These are phyloP conservation scores for Metarhizium brunneum DNA, from an alignment of 2,329 filamentous ascomycete species.

Conservation along the genomic window DNA sequence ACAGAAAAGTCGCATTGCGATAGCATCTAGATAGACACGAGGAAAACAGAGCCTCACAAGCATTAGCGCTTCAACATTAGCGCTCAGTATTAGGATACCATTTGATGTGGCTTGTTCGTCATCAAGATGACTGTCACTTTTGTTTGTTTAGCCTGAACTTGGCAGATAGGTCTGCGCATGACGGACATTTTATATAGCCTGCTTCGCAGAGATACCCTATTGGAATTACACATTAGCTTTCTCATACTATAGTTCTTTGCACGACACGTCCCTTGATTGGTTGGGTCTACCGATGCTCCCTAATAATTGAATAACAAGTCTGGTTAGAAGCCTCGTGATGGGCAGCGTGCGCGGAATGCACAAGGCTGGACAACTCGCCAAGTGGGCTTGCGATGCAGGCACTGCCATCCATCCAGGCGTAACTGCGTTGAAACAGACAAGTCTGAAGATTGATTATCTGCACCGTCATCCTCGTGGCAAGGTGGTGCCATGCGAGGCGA, in stretches of 20 bases:
- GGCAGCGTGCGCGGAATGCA: too few species aligned
- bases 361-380: too few species aligned
- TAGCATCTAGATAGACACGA: background rate
- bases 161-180: conserved; percentile 2
- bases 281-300: too few species aligned
- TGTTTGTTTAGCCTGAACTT: background rate
- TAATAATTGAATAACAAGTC: too few species aligned
- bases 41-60: background rate
- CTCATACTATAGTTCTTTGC: background rate
- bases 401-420: too few species aligned
- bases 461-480: too few species aligned
- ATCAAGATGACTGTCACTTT: conserved; percentile 1
- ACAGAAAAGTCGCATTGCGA: background rate
- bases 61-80: background rate
- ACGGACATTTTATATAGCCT: conserved; percentile 2
- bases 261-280: background rate
- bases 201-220: conserved; percentile 1
- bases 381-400: too few species aligned
- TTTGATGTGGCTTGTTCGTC: conserved; percentile 4
- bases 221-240: background rate
- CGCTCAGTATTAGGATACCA: conserved; percentile 5
- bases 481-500: too few species aligned
- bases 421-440: too few species aligned
- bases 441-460: too few species aligned
- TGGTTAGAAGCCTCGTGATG: too few species aligned